Evolutionary conservation across 2,329 filamentous ascomycete genomes (phyloP), one percentile per base, ranked within the genome.

Genomic region (Verticillium nonalfalfae): DNA sequence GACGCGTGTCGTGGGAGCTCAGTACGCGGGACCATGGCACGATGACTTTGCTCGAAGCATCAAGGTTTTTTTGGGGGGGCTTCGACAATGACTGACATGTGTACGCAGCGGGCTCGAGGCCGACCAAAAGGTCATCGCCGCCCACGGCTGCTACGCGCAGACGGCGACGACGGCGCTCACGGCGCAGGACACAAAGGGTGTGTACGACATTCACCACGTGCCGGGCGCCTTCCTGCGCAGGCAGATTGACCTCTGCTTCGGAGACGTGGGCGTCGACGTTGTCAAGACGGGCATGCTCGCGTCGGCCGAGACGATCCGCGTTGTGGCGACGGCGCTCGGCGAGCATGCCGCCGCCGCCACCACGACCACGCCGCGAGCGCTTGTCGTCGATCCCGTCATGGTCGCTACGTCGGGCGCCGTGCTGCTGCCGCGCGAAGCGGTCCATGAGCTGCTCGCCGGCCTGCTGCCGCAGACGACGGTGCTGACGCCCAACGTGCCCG

Each of bases 81-180:
- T 26, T 4, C 26, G 3, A 36, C 4, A 10, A 36, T 40, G 39
- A 21, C 45, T 21, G n/a, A 26, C 45, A 7, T 5, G 18, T n/a
- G 39, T 18, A 39, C 69, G 18, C 45, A 97, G 93, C 61, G 95
- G 94, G 59, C 85, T 99, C 38, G 94, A 99, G 75, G 95, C 94
- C 45, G 94, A 98, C 73, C 93, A 98, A 72, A 96, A 97, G 74
- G 93, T 96, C 64, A 89, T 97, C 63, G 90, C 93, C 55, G 91
- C 91, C 18, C 93, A 98, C 83, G 88, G 90, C 63, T 95, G 91
- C 77, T 98, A 98, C 81, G 93, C 92, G 63, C 96, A 97, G 87
- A 97, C 94, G 58, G 92, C 93, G 26, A 97, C 94, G 10, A 96
- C 94, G 14, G 94, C 94, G 21, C 79, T 99, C 71, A 99, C 95